These are phyloP conservation scores for Neophaeococcomyces aloes DNA, from an alignment of 2,329 filamentous ascomycete species.

Conservation along the genomic window DNA sequence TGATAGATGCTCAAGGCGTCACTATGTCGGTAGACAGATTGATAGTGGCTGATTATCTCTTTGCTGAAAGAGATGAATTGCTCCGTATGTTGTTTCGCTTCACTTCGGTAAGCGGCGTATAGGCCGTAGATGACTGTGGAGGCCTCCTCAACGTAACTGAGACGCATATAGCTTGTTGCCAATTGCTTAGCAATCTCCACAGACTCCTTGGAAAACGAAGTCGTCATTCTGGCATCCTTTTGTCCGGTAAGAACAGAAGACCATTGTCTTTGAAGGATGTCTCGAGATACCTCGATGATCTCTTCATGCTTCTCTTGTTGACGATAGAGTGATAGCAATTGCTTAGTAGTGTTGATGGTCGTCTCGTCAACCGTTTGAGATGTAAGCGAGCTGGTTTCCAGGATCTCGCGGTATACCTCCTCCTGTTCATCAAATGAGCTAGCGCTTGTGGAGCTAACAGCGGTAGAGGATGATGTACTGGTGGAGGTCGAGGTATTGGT, in stretches of 20 bases:
- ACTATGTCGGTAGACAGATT: slow-evolving; percentile 10
- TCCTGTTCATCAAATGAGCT: slow-evolving; percentile 26
- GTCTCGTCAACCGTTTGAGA: slow-evolving; percentile 2
- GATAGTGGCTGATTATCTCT: slow-evolving; percentile 1
- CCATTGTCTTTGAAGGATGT: slow-evolving; percentile 1
- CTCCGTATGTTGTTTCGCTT: slow-evolving; percentile 1
- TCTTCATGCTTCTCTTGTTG: slow-evolving; percentile 1
- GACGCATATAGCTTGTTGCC: slow-evolving; percentile 4
- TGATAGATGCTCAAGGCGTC: slow-evolving; percentile 31
- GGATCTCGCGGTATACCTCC: slow-evolving; percentile 24
- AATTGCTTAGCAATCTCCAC: not conserved
- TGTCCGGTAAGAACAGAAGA: slow-evolving; percentile 1
- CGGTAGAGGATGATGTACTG: slow-evolving; percentile 18
- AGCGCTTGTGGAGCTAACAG: slow-evolving; percentile 25
- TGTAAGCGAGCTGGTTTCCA: slow-evolving; percentile 3
- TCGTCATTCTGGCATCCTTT: not conserved
- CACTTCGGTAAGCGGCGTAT: not conserved
- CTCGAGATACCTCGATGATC: slow-evolving; percentile 4
- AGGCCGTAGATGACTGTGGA: not conserved
- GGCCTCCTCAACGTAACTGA: slow-evolving; percentile 2
- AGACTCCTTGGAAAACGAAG: not conserved
- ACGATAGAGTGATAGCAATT: not conserved
- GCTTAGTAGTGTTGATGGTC: slow-evolving; percentile 2
- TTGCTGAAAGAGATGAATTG: not conserved
- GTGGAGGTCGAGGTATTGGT: slow-evolving; percentile 26